These are phyloP conservation scores for Penstemon barbatus DNA, from an alignment of 257 asterid species.

Conservation along the genomic window DNA sequence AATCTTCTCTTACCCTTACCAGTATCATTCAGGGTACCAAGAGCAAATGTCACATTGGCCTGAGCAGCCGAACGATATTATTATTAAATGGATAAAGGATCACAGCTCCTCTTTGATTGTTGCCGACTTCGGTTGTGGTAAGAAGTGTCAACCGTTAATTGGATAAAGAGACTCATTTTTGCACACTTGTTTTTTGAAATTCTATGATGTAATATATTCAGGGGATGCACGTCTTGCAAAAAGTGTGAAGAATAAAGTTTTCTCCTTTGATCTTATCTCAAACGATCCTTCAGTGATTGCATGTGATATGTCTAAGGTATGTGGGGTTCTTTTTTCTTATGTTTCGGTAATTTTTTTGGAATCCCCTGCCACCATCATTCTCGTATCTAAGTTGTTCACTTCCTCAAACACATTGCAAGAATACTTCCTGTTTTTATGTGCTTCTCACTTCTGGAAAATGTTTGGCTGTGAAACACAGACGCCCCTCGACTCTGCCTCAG, in stretches of 20 bases:
- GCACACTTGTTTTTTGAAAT: not conserved
- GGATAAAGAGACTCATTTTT: slow-evolving; percentile 18
- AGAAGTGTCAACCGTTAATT: slow-evolving; percentile 31
- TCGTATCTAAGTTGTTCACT: not conserved
- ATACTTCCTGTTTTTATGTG: not conserved
- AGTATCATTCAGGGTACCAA: slow-evolving; percentile 97
- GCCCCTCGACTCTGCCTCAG: slow-evolving; percentile 69
- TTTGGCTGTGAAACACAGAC: slow-evolving; percentile 52
- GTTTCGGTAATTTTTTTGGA: not conserved
- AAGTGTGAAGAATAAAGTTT: slow-evolving; percentile 83
- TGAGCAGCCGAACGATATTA: slow-evolving; percentile 70
- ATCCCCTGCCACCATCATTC: not conserved
- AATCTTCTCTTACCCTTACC: slow-evolving; percentile 39
- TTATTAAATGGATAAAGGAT: slow-evolving; percentile 75
- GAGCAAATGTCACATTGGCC: slow-evolving; percentile 96
- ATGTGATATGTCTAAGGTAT: slow-evolving; percentile 90
- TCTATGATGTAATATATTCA: slow-evolving; percentile 31
- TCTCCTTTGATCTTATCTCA: slow-evolving; percentile 84
- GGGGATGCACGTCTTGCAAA: slow-evolving; percentile 88
- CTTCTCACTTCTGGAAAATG: slow-evolving; percentile 13
- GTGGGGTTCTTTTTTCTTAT: slow-evolving; percentile 22
- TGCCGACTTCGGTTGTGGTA: slow-evolving; percentile 97
- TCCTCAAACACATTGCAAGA: not conserved
- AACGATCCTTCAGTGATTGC: slow-evolving; percentile 82
- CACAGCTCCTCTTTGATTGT: slow-evolving; percentile 64